A percentile compares a stretch with the other conserved stretches of the same genome.
Conservation (phyloP, 352 stramenopile genomes). For the Phytophthora sansomeana region DNA sequence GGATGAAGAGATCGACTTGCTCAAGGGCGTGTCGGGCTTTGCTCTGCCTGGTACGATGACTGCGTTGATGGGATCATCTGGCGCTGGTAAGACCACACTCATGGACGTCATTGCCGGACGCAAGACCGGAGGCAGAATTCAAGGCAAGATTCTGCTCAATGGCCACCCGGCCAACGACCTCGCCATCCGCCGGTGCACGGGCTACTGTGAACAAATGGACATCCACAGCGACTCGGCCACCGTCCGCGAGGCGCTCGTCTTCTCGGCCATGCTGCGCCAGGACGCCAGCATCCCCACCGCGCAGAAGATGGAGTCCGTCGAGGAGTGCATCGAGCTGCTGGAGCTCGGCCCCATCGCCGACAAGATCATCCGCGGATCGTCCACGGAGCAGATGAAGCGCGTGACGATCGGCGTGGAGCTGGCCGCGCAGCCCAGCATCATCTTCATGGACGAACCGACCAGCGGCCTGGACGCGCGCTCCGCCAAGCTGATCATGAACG, state of each 20-base stretch:
- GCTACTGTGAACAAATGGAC: no score
- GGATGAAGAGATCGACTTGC: constrained; percentile 40
- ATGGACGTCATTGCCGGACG: constrained; percentile 36
- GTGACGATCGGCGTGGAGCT: constrained; percentile 66
- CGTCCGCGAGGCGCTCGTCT: constrained; percentile 86
- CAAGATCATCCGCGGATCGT: constrained; percentile 49
- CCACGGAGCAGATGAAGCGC: constrained; percentile 56
- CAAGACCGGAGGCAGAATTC: constrained; percentile 37
- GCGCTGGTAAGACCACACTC: constrained; percentile 85
- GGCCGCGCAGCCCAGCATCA: constrained; percentile 73
- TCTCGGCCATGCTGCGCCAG: constrained; percentile 81
- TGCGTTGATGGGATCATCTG: constrained; percentile 57
- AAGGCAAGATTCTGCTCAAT: constrained; percentile 87
- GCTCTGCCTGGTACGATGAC: constrained; percentile 48
- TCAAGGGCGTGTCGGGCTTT: constrained; percentile 49
- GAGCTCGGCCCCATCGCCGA: constrained; percentile 37
- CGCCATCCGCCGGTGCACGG: constrained; percentile 22
- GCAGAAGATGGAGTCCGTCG: constrained; percentile 39
- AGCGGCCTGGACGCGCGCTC: constrained; percentile 30
- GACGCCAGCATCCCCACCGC: constrained; percentile 35
- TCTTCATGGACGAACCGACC: constrained; percentile 45
- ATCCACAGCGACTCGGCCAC: constrained; percentile 47
- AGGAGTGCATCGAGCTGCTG: constrained; percentile 42
- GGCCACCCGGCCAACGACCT: constrained; percentile 60
- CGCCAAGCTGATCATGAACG: constrained; percentile 36